Percentiles rank a stretch among this genome's conserved stretches.
phyloP scores from a whole-genome alignment of 2,329 filamentous ascomycete species.

The Cryphonectria radicalis region DNA sequence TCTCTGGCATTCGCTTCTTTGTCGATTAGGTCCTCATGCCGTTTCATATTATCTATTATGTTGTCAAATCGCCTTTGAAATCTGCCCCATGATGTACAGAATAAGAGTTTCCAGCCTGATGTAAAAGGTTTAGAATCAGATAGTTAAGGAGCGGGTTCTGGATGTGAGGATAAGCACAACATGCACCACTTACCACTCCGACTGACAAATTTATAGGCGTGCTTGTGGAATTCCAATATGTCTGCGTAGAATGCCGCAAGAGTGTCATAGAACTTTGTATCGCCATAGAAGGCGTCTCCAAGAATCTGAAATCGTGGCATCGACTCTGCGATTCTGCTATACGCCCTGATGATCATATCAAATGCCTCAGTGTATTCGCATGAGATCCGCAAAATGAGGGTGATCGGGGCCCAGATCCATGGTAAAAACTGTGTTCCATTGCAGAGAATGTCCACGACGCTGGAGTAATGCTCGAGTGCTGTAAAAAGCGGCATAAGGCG shows the following conservation, averaged over 20 bases:
- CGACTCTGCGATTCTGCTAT: slow-evolving; percentile 44
- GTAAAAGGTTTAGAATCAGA: slow-evolving; percentile 30
- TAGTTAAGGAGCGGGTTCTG: slow-evolving; percentile 14
- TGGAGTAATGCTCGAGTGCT: slow-evolving; percentile 47
- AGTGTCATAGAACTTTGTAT: slow-evolving; percentile 44
- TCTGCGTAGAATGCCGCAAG: slow-evolving; percentile 51
- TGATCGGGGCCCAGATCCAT: slow-evolving; percentile 53
- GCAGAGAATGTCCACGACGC: slow-evolving; percentile 47
- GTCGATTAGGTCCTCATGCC: slow-evolving; percentile 40
- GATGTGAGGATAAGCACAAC: background rate
- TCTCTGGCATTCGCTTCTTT: slow-evolving; percentile 39
- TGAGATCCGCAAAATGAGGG: slow-evolving; percentile 39
- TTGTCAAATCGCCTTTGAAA: slow-evolving; percentile 42
- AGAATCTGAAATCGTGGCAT: slow-evolving; percentile 46
- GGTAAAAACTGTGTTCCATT: slow-evolving; percentile 51
- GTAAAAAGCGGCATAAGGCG: slow-evolving; percentile 47
- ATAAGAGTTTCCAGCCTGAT: slow-evolving; percentile 43
- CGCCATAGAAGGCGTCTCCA: slow-evolving; percentile 34
- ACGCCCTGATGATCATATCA: slow-evolving; percentile 46
- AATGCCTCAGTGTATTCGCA: slow-evolving; percentile 46
- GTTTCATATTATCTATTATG: slow-evolving; percentile 41
- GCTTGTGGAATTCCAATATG: slow-evolving; percentile 52
- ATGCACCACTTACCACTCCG: slow-evolving; percentile 35
- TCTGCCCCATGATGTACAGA: slow-evolving; percentile 43
- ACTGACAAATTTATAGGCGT: slow-evolving; percentile 51